Evolutionary conservation across 148 eudicot species (phyloP).

Genomic region (Beta vulgaris): DNA sequence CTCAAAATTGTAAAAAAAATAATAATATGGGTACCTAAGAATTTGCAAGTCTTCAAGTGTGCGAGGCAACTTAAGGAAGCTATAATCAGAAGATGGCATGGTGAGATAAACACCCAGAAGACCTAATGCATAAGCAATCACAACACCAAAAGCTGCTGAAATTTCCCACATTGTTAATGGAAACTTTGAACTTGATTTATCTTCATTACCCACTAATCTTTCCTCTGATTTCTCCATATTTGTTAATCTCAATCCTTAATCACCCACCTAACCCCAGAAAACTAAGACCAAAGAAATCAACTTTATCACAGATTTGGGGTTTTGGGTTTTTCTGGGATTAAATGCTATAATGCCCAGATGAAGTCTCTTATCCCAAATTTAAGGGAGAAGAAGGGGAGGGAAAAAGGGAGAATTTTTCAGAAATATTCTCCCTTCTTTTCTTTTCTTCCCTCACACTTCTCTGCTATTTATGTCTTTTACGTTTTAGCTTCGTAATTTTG

Average conservation of each 20-base stretch:
- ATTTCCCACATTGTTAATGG: conserved; percentile 75
- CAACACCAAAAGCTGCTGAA: conserved; percentile 54
- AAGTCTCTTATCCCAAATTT: conserved; percentile 5
- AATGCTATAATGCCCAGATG: neutral
- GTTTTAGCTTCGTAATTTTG: neutral
- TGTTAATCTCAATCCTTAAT: neutral
- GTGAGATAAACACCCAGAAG: conserved; percentile 71
- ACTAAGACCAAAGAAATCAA: neutral
- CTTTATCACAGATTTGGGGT: neutral
- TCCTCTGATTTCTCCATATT: conserved; percentile 35
- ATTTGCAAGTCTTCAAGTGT: conserved; percentile 72
- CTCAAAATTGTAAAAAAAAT: neutral
- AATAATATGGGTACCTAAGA: conserved; percentile 46
- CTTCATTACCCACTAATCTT: conserved; percentile 18
- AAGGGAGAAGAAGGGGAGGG: neutral
- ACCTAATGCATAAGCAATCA: conserved; percentile 53
- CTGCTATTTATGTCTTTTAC: conserved; percentile 6
- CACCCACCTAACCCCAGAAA: neutral
- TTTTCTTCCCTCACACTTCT: conserved; percentile 26
- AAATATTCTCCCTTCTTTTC: conserved; percentile 2
- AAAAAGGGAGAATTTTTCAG: neutral
- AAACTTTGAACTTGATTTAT: conserved; percentile 32
- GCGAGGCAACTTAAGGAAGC: conserved; percentile 90
- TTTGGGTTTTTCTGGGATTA: conserved; percentile 14
- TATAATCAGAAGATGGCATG: conserved; percentile 90